Conservation (phyloP, 2,329 filamentous ascomycete genomes). For the Arthrobotrys conoides region DNA sequence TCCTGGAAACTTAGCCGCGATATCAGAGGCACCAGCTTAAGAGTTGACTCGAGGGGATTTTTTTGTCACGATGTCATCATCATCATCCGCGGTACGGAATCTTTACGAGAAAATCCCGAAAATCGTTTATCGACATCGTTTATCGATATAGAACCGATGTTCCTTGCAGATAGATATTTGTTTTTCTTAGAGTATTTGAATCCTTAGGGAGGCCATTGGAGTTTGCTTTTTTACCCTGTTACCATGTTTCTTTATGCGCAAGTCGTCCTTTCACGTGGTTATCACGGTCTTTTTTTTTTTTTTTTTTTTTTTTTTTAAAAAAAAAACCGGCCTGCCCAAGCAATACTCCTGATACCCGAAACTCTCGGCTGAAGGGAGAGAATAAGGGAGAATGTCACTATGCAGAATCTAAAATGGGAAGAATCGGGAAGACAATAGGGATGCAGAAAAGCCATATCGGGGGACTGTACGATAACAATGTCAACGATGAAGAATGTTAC, state of each 20-base stretch:
- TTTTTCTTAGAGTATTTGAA: conserved; percentile 8
- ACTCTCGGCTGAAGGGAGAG: conserved; percentile 28
- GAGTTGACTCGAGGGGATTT: too few species aligned
- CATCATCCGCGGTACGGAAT: conserved; percentile 22
- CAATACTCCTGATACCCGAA: conserved; percentile 16
- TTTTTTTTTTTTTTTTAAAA: conserved; percentile 35
- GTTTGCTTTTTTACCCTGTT: conserved; percentile 23
- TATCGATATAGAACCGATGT: conserved; percentile 41
- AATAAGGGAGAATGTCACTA: background rate
- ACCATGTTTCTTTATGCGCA: conserved; percentile 19
- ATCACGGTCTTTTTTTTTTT: conserved; percentile 22
- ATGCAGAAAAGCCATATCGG: conserved; percentile 24
- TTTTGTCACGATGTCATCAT: conserved; percentile 15
- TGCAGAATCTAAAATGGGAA: background rate
- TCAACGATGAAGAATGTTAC: conserved; percentile 3
- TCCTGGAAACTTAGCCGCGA: conserved; percentile 1
- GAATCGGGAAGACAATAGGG: conserved; percentile 3
- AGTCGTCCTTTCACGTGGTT: conserved; percentile 42
- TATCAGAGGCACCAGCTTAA: conserved; percentile 1
- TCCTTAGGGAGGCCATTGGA: conserved; percentile 32
- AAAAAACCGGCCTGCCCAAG: background rate
- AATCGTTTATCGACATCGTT: conserved; percentile 38
- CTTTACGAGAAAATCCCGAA: background rate
- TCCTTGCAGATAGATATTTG: conserved; percentile 32
- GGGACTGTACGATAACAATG: conserved; percentile 48